These are phyloP conservation scores for Aspergillus uvarum DNA, from an alignment of 2,329 filamentous ascomycete species.

Conservation along the genomic window DNA sequence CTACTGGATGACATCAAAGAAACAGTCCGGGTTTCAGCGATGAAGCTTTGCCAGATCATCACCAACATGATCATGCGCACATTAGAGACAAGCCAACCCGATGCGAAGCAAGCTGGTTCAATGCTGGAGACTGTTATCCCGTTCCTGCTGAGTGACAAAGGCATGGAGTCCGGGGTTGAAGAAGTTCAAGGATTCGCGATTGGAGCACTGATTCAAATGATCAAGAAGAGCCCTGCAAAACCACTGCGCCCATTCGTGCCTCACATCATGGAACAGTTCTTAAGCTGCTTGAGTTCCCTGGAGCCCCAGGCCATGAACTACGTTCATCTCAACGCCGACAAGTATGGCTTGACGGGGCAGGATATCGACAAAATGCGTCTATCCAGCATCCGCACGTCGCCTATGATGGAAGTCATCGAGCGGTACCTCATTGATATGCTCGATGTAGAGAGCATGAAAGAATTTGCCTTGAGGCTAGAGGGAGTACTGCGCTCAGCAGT, in stretches of 20 bases:
- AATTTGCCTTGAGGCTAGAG: conserved; percentile 71
- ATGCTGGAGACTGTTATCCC: conserved; percentile 87
- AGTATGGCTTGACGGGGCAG: conserved; percentile 81
- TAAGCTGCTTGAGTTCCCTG: conserved; percentile 79
- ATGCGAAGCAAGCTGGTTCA: conserved; percentile 64
- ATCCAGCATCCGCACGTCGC: conserved; percentile 77
- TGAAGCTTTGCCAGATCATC: conserved; percentile 77
- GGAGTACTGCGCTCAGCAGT: conserved; percentile 80
- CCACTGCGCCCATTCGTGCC: conserved; percentile 78
- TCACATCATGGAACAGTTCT: conserved; percentile 74
- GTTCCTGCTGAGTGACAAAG: conserved; percentile 84
- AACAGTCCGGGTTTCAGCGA: conserved; percentile 77
- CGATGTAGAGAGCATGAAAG: conserved; percentile 73
- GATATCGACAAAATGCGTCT: conserved; percentile 87
- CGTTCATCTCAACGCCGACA: conserved; percentile 80
- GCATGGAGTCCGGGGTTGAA: conserved; percentile 82
- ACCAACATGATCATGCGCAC: conserved; percentile 83
- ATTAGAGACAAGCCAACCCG: conserved; percentile 70
- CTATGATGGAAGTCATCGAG: conserved; percentile 89
- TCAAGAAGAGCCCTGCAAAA: conserved; percentile 79
- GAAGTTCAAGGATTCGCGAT: conserved; percentile 84
- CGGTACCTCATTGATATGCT: conserved; percentile 76
- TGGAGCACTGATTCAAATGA: conserved; percentile 80
- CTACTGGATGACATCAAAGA: conserved; percentile 96
- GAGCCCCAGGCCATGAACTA: conserved; percentile 91